phyloP scores from a whole-genome alignment of 2,329 filamentous ascomycete genomes.

The Achaetomium macrosporum region DNA sequence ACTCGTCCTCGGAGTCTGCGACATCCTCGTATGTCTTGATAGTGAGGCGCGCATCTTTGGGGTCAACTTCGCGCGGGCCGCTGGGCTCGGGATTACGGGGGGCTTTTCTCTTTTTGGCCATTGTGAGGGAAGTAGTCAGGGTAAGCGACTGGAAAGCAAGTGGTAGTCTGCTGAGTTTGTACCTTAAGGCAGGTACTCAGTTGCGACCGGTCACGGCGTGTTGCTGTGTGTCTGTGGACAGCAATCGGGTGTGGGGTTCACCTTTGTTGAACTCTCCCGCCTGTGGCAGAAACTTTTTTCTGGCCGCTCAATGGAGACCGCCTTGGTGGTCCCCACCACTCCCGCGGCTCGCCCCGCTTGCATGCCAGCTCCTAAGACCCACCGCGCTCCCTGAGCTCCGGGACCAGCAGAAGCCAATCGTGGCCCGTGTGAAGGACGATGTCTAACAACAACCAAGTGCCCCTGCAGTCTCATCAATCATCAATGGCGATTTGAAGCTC shows the following conservation, averaged over 20 bases:
- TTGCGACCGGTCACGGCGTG: too few relatives aligned
- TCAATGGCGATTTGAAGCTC: neutral
- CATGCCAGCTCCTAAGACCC: neutral
- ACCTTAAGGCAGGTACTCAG: too few relatives aligned
- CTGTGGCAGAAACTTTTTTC: conserved; percentile 20
- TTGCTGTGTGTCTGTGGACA: neutral
- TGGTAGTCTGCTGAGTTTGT: too few relatives aligned
- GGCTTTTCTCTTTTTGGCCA: conserved; percentile 69
- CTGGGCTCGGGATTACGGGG: conserved; percentile 42
- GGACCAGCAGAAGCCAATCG: conserved; percentile 1
- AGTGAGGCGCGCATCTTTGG: conserved; percentile 56
- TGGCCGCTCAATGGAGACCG: neutral
- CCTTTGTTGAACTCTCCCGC: neutral
- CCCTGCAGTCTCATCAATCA: neutral
- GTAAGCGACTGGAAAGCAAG: too few relatives aligned
- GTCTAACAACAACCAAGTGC: neutral
- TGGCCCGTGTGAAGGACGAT: neutral
- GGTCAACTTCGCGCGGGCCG: conserved; percentile 50
- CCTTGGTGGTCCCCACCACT: conserved; percentile 5
- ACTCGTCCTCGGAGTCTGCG: conserved; percentile 90
- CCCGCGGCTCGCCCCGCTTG: conserved; percentile 4
- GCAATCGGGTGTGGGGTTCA: too few relatives aligned
- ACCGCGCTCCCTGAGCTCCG: neutral
- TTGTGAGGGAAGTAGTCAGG: conserved; percentile 27
- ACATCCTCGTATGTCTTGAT: conserved; percentile 72